These are phyloP conservation scores for Skeletonema menzelii DNA, from an alignment of 108 stramenopile species.

Conservation along the genomic window DNA sequence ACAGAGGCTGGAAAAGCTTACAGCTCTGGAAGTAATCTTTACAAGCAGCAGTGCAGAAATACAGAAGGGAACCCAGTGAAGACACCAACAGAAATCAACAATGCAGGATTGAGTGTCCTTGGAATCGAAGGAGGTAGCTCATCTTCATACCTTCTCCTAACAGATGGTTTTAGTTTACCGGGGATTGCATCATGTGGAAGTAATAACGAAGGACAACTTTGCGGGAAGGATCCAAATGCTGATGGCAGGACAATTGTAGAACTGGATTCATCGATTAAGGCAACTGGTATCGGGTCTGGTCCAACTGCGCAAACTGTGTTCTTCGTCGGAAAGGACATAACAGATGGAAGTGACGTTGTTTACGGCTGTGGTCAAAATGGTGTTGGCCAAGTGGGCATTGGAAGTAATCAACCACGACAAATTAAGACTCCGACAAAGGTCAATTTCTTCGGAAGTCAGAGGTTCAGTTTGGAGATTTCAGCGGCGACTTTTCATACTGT, in stretches of 20 bases:
- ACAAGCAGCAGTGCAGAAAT: constrained; percentile 45
- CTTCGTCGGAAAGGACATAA: not conserved
- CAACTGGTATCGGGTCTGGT: not conserved
- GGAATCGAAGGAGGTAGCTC: not conserved
- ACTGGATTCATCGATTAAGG: not conserved
- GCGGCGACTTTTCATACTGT: not conserved
- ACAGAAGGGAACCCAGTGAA: constrained; percentile 9
- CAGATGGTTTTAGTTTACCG: not conserved
- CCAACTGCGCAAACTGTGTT: not conserved
- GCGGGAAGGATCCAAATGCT: not conserved
- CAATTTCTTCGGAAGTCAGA: not conserved
- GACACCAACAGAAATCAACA: constrained; percentile 3
- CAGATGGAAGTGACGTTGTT: not conserved
- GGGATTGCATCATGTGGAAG: not conserved
- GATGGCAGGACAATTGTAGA: not conserved
- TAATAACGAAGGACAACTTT: not conserved
- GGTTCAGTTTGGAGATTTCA: not conserved
- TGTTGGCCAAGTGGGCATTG: not conserved
- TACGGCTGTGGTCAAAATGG: not conserved
- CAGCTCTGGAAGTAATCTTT: constrained; percentile 40
- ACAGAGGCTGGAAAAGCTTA: constrained; percentile 29
- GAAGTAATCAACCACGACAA: not conserved
- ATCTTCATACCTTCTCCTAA: constrained; percentile 1
- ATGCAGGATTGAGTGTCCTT: not conserved
- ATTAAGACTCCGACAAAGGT: not conserved